These are phyloP conservation scores for Cladobotryum mycophilum DNA, from an alignment of 2,329 filamentous ascomycete genomes.

Conservation along the genomic window DNA sequence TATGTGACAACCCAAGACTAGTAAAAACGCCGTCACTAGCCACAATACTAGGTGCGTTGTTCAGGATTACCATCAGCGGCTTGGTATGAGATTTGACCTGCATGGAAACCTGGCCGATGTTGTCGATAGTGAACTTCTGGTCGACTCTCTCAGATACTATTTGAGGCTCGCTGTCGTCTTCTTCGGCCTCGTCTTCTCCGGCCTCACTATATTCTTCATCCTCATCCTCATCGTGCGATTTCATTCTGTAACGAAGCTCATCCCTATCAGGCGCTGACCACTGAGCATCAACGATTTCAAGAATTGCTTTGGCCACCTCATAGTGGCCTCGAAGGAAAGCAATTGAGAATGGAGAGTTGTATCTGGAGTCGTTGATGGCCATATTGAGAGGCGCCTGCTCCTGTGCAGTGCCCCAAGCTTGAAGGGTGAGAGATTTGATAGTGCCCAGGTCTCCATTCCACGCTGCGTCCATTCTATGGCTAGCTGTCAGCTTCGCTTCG, in stretches of 20 bases:
- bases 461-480: slow-evolving; percentile 58
- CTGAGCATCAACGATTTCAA: slow-evolving; percentile 66
- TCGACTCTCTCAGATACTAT: slow-evolving; percentile 53
- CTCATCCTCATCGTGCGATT: slow-evolving; percentile 31
- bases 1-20: neutral
- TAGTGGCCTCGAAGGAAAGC: slow-evolving; percentile 61
- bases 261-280: slow-evolving; percentile 52
- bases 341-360: slow-evolving; percentile 59
- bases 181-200: slow-evolving; percentile 28
- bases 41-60: slow-evolving; percentile 28
- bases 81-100: slow-evolving; percentile 59
- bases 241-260: slow-evolving; percentile 44
- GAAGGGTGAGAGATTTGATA: slow-evolving; percentile 59
- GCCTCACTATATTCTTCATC: slow-evolving; percentile 28
- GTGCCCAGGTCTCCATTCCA: slow-evolving; percentile 63
- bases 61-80: slow-evolving; percentile 48
- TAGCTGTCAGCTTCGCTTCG: slow-evolving; percentile 1
- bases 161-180: slow-evolving; percentile 33
- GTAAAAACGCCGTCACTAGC: slow-evolving; percentile 21
- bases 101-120: slow-evolving; percentile 62
- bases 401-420: slow-evolving; percentile 48
- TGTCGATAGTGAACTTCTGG: slow-evolving; percentile 67
- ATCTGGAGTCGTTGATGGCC: slow-evolving; percentile 46
- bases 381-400: slow-evolving; percentile 57
- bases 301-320: slow-evolving; percentile 56